Base-by-base conservation (phyloP, 768 basidiomycete genomes). In the Peribolospora baueri region DNA sequence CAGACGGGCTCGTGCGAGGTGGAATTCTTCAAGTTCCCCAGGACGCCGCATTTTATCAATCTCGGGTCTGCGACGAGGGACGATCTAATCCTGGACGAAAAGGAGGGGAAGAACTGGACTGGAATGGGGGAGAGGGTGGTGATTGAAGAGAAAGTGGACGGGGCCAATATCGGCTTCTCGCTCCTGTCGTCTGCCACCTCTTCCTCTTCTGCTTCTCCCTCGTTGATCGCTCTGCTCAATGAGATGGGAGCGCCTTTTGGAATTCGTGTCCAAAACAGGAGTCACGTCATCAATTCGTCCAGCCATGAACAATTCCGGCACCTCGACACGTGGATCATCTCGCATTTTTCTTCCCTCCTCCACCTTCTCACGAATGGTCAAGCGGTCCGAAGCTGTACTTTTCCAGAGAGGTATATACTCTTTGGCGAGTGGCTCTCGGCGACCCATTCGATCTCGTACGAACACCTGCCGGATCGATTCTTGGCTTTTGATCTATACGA, bases 131-230 rank as follows among this genome's bases (percentile, higher is more conserved):
- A 25, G 25, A 25, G 25, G 25, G 69, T 74, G 51, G 67, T 76
- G 43, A 71, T 78, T 62, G 77, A 76, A 3, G 78, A 80, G 61
- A 79, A 80, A 61, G 69, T 79, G 51, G 77, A 79, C 65, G 78
- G 78, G 3, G 76, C 77, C 46, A 79, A 80, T 63, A 74, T 79
- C 74, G 78, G 76, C 5, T 74, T 79, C 63, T 76, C 75, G 14
- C 69, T 78, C 36, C 74, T 74, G 1, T 60, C 69, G 5, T 72
- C 74, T 58, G 64, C 72, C 37, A 25, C 25, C 25, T 25, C 25
- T 25, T 25, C 25, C 25, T 25, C 25, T 25, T 25, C 25, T 25
- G 25, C 25, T 25, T 25, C 25, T 25, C 25, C 25, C 25, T 25
- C 25, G 25, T 25, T 25, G 25, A 25, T 25, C 25, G 25, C 25